Evolutionary conservation across 2,329 filamentous ascomycete genomes (phyloP), one percentile per base, ranked within the genome.

Genomic region (Metarhizium album): DNA sequence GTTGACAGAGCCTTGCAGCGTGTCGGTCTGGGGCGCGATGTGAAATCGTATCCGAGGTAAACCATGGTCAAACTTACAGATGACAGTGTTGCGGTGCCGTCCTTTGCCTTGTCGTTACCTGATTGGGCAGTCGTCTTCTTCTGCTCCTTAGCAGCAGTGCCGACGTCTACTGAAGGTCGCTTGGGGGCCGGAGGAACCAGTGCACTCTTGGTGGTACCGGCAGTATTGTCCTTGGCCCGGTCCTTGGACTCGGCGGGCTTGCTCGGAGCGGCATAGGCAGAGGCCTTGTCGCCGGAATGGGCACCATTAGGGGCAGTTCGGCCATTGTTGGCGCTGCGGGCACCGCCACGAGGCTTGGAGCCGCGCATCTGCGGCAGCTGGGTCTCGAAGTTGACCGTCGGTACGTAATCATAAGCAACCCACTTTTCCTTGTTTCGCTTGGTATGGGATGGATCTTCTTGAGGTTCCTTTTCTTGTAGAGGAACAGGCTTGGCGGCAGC

Each of bases 351-450:
- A 42, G 73, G 68, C 55, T 76, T 78, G 31, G 73, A 64, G 49
- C 70, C 69, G 54, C 76, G 74, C 58, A 70, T 63, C 45, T 68
- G 70, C 14, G 84, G 82, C 40, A 95, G 67, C 27, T 86, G 88
- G 1, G 93, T 96, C 64, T 88, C 86, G 68, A 95, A 97, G 52
- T 84, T 83, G 46, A 93, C 89, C 14, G 82, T 85, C 8, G 90
- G 91, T 13, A 87, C 88, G 61, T 90, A 91, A 33, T 84, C 81
- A 52, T 96, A 80, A 1, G 83, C 78, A 52, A 87, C 83, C 91
- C 93, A 97, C 62, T 90, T 87, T 60, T 86, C 82, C 73, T 94
- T 94, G 76, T 83, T 67, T 72, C 79, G 59, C 61, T 78, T 78
- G 46, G 62, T 60, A 53, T 70, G 59, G 20, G 58, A 56, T 58